These are phyloP conservation scores for Sarocladiaceae sp. DNA, from an alignment of 2,329 filamentous ascomycete genomes.

Conservation along the genomic window DNA sequence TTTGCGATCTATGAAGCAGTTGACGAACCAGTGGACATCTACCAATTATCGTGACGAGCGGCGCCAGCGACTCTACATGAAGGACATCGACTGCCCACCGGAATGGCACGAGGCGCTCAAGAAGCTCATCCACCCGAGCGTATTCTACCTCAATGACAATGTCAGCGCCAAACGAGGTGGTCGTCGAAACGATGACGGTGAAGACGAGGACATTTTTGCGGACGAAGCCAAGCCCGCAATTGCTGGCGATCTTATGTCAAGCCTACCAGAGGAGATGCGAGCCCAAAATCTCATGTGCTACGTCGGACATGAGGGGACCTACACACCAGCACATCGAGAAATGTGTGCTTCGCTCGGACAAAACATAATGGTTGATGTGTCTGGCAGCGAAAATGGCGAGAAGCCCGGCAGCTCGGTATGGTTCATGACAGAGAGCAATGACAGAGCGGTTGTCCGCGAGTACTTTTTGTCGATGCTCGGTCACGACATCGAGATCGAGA, in stretches of 20 bases:
- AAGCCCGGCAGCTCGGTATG: slow-evolving; percentile 87
- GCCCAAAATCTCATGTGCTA: slow-evolving; percentile 99
- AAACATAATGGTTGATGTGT: slow-evolving; percentile 97
- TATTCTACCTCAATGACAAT: slow-evolving; percentile 88
- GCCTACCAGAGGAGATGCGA: slow-evolving; percentile 78
- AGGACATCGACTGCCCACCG: slow-evolving; percentile 91
- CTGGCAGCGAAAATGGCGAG: slow-evolving; percentile 66
- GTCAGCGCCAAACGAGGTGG: slow-evolving; percentile 36
- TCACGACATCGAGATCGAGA: slow-evolving; percentile 95
- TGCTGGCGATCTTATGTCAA: slow-evolving; percentile 93
- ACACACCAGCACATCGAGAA: slow-evolving; percentile 89
- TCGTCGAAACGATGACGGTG: slow-evolving; percentile 11
- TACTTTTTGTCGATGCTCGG: slow-evolving; percentile 92
- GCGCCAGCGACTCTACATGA: slow-evolving; percentile 85
- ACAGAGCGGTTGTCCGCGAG: slow-evolving; percentile 83
- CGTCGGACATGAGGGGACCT: slow-evolving; percentile 94
- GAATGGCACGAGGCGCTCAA: slow-evolving; percentile 81
- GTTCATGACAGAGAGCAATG: slow-evolving; percentile 98
- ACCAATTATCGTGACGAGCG: slow-evolving; percentile 74
- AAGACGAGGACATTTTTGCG: slow-evolving; percentile 36
- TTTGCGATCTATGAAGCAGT: slow-evolving; percentile 76
- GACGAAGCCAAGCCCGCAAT: slow-evolving; percentile 58
- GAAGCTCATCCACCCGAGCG: slow-evolving; percentile 70
- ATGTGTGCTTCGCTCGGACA: slow-evolving; percentile 97
- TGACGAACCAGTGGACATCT: slow-evolving; percentile 76